Conservation (phyloP, 2,329 filamentous ascomycete genomes). For the Colletotrichum melonis region DNA sequence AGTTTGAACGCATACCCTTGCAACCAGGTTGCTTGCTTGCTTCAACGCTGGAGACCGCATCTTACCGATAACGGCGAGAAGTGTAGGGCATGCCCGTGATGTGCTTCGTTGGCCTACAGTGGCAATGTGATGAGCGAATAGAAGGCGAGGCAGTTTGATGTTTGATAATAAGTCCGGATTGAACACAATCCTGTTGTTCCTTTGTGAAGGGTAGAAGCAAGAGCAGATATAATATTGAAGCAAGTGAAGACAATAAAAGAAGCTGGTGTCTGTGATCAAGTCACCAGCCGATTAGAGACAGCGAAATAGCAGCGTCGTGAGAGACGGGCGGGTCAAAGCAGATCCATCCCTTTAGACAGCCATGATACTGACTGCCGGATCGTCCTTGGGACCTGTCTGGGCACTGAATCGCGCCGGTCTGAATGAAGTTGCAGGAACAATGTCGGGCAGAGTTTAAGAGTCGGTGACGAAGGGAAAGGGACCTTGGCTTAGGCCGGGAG, state of each 20-base stretch:
- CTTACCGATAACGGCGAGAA: background rate
- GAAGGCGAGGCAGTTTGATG: background rate
- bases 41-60: constrained; percentile 28
- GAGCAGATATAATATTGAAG: background rate
- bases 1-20: constrained; percentile 12
- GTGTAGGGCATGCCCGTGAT: background rate
- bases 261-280: background rate
- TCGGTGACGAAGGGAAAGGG: constrained; percentile 12
- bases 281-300: constrained; percentile 7
- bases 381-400: background rate
- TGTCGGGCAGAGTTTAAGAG: background rate
- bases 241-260: background rate
- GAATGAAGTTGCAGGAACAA: background rate
- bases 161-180: background rate
- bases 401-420: background rate
- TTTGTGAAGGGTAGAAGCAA: background rate
- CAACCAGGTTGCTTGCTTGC: constrained; percentile 24
- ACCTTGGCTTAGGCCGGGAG: background rate
- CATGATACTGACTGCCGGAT: background rate
- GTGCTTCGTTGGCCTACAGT: background rate
- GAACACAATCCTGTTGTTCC: background rate
- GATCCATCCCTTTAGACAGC: constrained; percentile 30
- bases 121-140: background rate
- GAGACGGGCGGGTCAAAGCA: constrained; percentile 29
- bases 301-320: background rate